Base-by-base conservation (phyloP, 352 stramenopile species). In the Pythium dissotocum region DNA sequence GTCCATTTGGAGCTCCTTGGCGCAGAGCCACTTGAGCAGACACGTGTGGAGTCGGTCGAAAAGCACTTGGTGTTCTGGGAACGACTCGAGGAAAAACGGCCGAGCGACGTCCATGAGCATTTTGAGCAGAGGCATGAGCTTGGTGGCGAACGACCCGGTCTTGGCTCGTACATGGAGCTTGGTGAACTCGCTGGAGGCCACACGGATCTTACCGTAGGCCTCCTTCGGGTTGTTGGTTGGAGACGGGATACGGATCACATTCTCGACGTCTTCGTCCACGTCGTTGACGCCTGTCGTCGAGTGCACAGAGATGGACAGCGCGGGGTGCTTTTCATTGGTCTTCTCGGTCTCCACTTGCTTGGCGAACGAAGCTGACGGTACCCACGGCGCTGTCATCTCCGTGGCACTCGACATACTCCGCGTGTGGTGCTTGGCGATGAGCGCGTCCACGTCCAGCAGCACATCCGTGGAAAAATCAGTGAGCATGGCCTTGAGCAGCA, bases 121-220 rank as follows among this genome's bases (percentile, higher is more conserved):
- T 24, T 88, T 68, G 16, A 87, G 51, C 9, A 91, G 52, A 16
- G 77, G 77, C 48, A 86, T 57, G 28, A 89, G 13, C 4, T 73
- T 74, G 12, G 82, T 68, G 24, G 72, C 69, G 55, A 90, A 87
- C 4, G 77, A 85, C 0, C 83, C 83, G 24, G 71, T 71, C 53
- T 85, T 87, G 6, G 79, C 83, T 6, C 65, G 77, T 0, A 84
- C 81, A 42, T 90, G 81, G 36, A 91, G 71, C 67, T 89, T 88
- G 2, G 83, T 90, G 69, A 90, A 86, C 42, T 80, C 75, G 33
- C 81, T 89, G 2, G 83, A 78, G 13, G 69, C 66, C 28, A 89
- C 49, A 1, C 76, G 76, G 61, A 73, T 61, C 38, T 70, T 78
- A 6, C 64, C 65, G 18, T 66, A 69, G 3, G 61, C 8, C 33